Conservation (phyloP, 208 protist genomes). For the Leishmania arabica region DNA sequence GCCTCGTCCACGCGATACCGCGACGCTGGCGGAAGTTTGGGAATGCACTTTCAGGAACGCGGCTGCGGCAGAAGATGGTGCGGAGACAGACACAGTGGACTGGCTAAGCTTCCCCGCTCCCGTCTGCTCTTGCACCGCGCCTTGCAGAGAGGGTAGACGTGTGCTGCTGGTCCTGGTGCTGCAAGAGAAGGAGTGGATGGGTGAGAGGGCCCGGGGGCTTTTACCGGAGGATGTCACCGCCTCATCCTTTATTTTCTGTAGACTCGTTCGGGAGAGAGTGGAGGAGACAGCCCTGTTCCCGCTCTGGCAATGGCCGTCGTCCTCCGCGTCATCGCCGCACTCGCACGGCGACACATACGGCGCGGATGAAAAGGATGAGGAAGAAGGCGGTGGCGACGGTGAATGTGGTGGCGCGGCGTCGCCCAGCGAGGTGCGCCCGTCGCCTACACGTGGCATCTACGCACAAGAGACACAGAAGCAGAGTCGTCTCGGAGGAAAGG, state of each 20-base stretch:
- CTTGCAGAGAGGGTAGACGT: background rate
- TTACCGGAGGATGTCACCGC: background rate
- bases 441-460: background rate
- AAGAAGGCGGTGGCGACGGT: background rate
- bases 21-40: background rate
- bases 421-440: background rate
- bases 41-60: no score
- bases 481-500: background rate
- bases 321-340: background rate
- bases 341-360: slow-evolving; percentile 10
- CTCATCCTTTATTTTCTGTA: background rate
- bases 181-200: background rate
- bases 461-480: background rate
- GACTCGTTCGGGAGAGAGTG: background rate
- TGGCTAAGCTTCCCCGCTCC: background rate
- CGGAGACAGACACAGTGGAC: background rate
- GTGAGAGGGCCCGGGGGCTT: background rate
- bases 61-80: background rate
- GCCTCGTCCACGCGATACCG: background rate
- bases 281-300: background rate
- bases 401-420: background rate
- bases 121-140: background rate
- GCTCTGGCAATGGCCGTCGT: background rate
- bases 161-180: background rate
- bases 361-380: slow-evolving; percentile 9